Conservation (phyloP, 352 stramenopile species). For the Peronospora destructor region DNA sequence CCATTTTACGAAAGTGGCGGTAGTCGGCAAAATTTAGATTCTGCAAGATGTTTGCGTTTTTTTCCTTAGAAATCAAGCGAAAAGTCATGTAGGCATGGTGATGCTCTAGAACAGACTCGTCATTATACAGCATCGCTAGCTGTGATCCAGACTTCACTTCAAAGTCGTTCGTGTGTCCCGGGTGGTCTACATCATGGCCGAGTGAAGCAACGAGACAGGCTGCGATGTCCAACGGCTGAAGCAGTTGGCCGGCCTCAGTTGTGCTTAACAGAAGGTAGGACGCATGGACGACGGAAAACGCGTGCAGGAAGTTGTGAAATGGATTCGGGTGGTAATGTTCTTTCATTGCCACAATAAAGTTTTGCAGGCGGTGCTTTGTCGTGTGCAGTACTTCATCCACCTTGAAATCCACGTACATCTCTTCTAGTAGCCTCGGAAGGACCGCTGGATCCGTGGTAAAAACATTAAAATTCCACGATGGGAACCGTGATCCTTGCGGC, state of each 20-base stretch:
- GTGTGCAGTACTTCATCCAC: conserved; percentile 56
- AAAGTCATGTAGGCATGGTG: conserved; percentile 87
- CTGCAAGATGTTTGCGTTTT: conserved; percentile 81
- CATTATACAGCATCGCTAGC: conserved; percentile 82
- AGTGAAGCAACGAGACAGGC: conserved; percentile 79
- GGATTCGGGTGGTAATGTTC: conserved; percentile 84
- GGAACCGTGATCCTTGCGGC: conserved; percentile 24
- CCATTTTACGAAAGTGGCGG: conserved; percentile 80
- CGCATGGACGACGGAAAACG: conserved; percentile 82
- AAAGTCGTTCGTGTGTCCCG: conserved; percentile 86
- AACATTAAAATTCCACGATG: conserved; percentile 79
- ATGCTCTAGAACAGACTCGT: conserved; percentile 86
- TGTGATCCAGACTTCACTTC: conserved; percentile 74
- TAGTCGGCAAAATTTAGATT: conserved; percentile 65
- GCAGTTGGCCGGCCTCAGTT: conserved; percentile 49
- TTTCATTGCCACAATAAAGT: conserved; percentile 78
- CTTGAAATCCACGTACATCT: conserved; percentile 76
- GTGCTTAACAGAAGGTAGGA: conserved; percentile 80
- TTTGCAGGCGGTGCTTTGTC: conserved; percentile 49
- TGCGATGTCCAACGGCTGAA: conserved; percentile 81
- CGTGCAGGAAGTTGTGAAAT: conserved; percentile 90
- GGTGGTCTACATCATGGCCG: conserved; percentile 89
- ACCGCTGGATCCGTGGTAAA: conserved; percentile 48
- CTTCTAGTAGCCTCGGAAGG: conserved; percentile 50
- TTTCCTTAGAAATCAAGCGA: conserved; percentile 73